Conservation (phyloP, 345 rosid species). For the Pistacia atlantica region DNA sequence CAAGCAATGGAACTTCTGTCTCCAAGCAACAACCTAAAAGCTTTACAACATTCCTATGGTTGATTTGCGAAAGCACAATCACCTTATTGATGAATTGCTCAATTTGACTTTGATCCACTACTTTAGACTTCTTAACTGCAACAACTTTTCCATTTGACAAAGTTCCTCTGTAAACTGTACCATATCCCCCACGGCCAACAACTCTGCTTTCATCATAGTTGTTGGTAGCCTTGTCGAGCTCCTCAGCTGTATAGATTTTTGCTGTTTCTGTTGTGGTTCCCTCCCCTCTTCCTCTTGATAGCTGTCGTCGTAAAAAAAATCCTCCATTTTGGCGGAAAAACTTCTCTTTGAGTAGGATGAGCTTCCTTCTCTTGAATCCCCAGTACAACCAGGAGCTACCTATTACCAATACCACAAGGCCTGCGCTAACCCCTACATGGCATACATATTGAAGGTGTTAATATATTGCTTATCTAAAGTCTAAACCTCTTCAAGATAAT, state of each 20-base stretch:
- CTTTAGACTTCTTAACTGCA: slow-evolving; percentile 1
- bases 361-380: slow-evolving; percentile 3
- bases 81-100: slow-evolving; percentile 31
- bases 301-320: background rate
- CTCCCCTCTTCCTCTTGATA: background rate
- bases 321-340: slow-evolving; percentile 16
- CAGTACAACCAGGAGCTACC: slow-evolving; percentile 11
- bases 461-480: too few species aligned
- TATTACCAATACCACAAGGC: background rate
- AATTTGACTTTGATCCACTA: slow-evolving; percentile 18
- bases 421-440: background rate
- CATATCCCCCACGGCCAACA: slow-evolving; percentile 27
- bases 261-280: slow-evolving; percentile 1
- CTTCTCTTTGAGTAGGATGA: slow-evolving; percentile 10
- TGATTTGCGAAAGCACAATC: slow-evolving; percentile 19
- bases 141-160: slow-evolving; percentile 7
- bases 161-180: slow-evolving; percentile 28
- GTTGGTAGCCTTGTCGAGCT: slow-evolving; percentile 27
- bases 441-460: too few species aligned
- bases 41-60: slow-evolving; percentile 24
- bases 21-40: slow-evolving; percentile 29
- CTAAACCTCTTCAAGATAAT: too few species aligned
- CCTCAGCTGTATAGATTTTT: slow-evolving; percentile 22
- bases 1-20: slow-evolving; percentile 23
- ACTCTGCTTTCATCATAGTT: slow-evolving; percentile 20